These are phyloP conservation scores for Corchorus olitorius DNA, from an alignment of 345 rosid genomes.

Conservation along the genomic window DNA sequence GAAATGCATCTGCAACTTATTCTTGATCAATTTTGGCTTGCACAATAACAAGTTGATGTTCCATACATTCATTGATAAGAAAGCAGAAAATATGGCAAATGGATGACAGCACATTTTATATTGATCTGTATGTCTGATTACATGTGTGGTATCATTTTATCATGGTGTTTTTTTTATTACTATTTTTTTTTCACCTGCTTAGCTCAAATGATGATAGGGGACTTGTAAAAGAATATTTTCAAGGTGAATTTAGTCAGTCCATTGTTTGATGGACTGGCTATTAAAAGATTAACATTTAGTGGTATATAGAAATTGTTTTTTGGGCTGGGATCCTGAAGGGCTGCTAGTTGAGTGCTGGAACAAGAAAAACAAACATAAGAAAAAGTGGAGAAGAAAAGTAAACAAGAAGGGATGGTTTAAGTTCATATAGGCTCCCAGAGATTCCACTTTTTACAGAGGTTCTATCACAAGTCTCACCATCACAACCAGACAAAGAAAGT, in stretches of 20 bases:
- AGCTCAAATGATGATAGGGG: neutral
- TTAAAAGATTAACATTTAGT: too few relatives aligned
- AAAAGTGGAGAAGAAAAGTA: too few relatives aligned
- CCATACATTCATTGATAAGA: neutral
- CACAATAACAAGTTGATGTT: neutral
- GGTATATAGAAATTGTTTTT: too few relatives aligned
- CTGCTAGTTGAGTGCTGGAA: neutral
- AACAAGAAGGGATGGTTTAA: too few relatives aligned
- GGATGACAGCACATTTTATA: neutral
- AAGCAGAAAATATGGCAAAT: neutral
- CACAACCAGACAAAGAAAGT: neutral
- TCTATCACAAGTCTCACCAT: neutral
- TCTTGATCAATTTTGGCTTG: neutral
- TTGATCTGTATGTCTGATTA: too few relatives aligned
- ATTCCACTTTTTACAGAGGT: neutral
- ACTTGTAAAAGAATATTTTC: neutral
- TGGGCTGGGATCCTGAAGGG: too few relatives aligned
- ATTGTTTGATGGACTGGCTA: neutral
- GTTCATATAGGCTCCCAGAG: neutral
- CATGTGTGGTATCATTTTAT: neutral
- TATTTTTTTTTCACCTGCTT: too few relatives aligned
- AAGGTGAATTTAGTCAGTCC: too few relatives aligned
- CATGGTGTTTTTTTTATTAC: neutral
- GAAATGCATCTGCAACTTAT: neutral
- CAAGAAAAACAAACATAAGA: too few relatives aligned